These are phyloP conservation scores for Fraxinus dipetala DNA, from an alignment of 305 asterid species.

Conservation along the genomic window DNA sequence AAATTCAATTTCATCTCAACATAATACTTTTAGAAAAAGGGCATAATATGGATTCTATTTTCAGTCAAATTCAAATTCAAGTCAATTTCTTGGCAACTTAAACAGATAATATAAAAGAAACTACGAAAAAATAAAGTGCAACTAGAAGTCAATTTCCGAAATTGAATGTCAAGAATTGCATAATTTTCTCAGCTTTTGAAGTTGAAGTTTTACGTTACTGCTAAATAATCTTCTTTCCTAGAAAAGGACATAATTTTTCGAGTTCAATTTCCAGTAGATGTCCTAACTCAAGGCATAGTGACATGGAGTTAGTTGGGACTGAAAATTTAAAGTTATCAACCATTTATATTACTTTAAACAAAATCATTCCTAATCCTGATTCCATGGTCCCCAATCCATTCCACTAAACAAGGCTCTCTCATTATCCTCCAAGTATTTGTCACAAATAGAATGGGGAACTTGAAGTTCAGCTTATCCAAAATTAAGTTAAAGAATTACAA, in stretches of 20 bases:
- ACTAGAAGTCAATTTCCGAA: neutral
- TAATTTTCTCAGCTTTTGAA: neutral
- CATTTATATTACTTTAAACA: neutral
- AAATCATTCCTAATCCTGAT: neutral
- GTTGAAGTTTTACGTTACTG: neutral
- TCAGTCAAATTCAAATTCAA: conserved; percentile 11
- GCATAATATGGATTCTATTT: neutral
- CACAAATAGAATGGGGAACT: neutral
- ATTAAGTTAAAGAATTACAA: neutral
- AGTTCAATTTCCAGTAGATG: neutral
- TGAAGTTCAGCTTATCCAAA: neutral
- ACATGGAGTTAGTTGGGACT: neutral
- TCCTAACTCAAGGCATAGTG: neutral
- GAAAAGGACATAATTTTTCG: neutral
- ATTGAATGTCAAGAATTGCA: neutral
- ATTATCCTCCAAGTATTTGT: neutral
- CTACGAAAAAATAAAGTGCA: neutral
- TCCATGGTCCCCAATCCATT: neutral
- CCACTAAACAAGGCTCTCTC: neutral
- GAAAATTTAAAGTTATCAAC: neutral
- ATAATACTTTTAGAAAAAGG: neutral
- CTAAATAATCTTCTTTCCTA: neutral
- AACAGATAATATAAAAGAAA: neutral
- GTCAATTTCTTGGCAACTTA: conserved; percentile 1
- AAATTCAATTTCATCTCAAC: neutral